Conservation (phyloP, 257 asterid genomes). For the Gentiana straminea region DNA sequence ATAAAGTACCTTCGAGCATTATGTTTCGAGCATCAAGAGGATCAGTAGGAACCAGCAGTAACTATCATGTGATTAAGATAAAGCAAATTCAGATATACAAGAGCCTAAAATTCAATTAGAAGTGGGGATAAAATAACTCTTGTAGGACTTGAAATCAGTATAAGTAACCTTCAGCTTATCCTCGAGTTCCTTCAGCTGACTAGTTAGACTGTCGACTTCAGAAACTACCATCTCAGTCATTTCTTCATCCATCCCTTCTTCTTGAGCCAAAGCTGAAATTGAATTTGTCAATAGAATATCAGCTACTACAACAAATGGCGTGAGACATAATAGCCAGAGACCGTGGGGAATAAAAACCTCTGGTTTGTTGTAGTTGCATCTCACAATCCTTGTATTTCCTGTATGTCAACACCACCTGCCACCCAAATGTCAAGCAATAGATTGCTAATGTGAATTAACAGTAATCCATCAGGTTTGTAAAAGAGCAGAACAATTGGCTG, state of each 20-base stretch:
- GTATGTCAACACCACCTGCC: conserved; percentile 67
- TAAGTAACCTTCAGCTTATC: conserved; percentile 60
- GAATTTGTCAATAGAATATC: conserved; percentile 7
- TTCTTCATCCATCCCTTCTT: conserved; percentile 67
- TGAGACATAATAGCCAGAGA: neutral
- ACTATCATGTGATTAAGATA: conserved; percentile 22
- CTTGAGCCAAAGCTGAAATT: conserved; percentile 66
- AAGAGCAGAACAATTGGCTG: conserved; percentile 8
- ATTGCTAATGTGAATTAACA: neutral
- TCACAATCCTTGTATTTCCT: conserved; percentile 69
- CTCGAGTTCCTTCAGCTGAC: conserved; percentile 55
- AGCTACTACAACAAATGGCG: neutral
- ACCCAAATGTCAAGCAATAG: conserved; percentile 15
- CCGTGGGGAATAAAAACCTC: conserved; percentile 32
- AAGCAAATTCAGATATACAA: conserved; percentile 2
- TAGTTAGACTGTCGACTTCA: conserved; percentile 57
- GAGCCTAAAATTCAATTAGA: neutral
- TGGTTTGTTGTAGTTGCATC: conserved; percentile 83
- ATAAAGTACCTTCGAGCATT: conserved; percentile 80
- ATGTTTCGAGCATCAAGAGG: conserved; percentile 97
- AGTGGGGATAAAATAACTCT: neutral
- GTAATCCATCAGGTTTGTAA: neutral
- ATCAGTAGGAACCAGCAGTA: conserved; percentile 80
- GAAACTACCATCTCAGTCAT: conserved; percentile 91
- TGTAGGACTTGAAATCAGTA: conserved; percentile 3